Evolutionary conservation across 768 basidiomycete species (phyloP).

Genomic region (Russula foetens): DNA sequence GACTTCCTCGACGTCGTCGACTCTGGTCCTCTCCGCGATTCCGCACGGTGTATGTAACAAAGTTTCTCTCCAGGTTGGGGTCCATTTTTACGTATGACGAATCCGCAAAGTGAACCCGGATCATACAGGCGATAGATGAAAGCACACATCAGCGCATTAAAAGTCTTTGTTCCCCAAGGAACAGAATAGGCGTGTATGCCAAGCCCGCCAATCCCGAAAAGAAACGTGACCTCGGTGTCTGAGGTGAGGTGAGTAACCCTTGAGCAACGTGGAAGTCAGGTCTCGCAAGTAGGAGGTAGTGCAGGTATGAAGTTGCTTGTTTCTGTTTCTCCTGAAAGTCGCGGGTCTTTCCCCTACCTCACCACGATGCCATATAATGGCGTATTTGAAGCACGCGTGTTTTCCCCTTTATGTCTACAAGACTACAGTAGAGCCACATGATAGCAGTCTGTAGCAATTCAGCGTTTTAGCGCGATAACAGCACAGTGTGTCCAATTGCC

Average conservation of each 20-base stretch:
- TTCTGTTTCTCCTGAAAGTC: not conserved
- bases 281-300: not conserved
- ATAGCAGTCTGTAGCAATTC: too few relatives aligned
- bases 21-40: not conserved
- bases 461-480: too few relatives aligned
- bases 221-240: not conserved
- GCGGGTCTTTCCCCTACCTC: conserved; percentile 42
- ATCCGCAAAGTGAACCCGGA: too few relatives aligned
- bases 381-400: conserved; percentile 83
- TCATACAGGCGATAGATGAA: not conserved
- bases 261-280: not conserved
- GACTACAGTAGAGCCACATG: too few relatives aligned
- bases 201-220: not conserved
- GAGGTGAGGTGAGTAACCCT: not conserved
- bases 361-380: conserved; percentile 89
- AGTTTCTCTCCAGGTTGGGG: not conserved
- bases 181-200: not conserved
- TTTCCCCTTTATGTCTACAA: conserved; percentile 55
- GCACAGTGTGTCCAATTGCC: too few relatives aligned
- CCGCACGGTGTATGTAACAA: not conserved
- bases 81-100: not conserved
- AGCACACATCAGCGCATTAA: not conserved
- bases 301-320: not conserved
- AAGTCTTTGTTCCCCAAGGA: not conserved
- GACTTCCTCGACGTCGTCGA: not conserved